phyloP scores from a whole-genome alignment of 768 basidiomycete genomes.

The Chiua virens region DNA sequence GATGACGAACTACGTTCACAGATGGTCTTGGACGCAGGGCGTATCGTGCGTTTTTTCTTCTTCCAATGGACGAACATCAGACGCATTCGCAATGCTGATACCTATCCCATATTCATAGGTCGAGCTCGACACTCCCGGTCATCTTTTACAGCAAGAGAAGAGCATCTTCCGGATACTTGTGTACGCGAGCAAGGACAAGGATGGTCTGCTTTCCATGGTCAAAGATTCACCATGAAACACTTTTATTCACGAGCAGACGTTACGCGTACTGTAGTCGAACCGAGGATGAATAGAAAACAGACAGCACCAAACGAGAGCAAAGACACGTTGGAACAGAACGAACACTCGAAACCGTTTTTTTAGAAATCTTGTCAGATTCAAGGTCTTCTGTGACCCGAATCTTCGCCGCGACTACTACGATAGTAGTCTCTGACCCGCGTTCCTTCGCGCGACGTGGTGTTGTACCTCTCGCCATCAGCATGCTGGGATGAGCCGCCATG shows the following conservation, averaged over 20 bases:
- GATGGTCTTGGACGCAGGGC: slow-evolving; percentile 12
- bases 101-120: not conserved
- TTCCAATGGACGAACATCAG: not conserved
- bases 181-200: slow-evolving; percentile 6
- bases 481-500: slow-evolving; percentile 13
- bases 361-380: no score
- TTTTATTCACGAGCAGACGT: slow-evolving; percentile 2
- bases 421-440: slow-evolving; percentile 34
- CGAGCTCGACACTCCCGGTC: slow-evolving; percentile 3
- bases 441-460: not conserved
- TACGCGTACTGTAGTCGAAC: slow-evolving; percentile 3
- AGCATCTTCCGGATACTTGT: slow-evolving; percentile 1
- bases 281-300: no score
- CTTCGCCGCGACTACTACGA: slow-evolving; percentile 34
- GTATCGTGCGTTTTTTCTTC: slow-evolving; percentile 1
- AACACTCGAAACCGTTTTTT: no score
- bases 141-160: not conserved
- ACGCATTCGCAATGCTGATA: not conserved
- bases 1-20: not conserved
- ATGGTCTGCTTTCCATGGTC: slow-evolving; percentile 1
- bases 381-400: slow-evolving; percentile 8
- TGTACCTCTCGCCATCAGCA: no score
- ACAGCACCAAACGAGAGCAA: no score
- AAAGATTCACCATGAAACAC: not conserved
- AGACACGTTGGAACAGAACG: no score